Evolutionary conservation across 768 basidiomycete species (phyloP), one percentile per base, ranked within the genome.

Genomic region (Tulasnella sp.): DNA sequence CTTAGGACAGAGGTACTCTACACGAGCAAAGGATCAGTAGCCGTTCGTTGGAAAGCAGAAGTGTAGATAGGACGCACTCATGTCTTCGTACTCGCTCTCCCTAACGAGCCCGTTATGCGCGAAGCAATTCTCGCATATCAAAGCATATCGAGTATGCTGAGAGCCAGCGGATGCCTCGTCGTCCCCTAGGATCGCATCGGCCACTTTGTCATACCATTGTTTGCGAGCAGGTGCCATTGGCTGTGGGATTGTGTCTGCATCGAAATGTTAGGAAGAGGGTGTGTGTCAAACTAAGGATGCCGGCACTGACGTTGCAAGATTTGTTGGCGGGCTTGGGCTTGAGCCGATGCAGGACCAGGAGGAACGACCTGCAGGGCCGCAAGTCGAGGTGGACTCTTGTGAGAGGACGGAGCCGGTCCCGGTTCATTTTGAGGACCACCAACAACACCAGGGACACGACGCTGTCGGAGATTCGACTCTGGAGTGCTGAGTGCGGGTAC

Each of bases 111-210:
- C 92, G 62, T 95, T 95, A 68, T 94, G 92, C 21, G 81, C 72
- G 67, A 87, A 94, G 68, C 92, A 95, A 17, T 81, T 83, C 65
- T 84, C 82, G 71, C 92, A 95, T 49, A 95, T 93, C 51, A 94
- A 78, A 1, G 92, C 92, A 65, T 89, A 95, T 47, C 45, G 26
- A 10, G 58, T 58, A 78, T 77, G 32, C 67, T 80, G 60, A 24
- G 55, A 42, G 26, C 69, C 71, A 10, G 68, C 66, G 3, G 78
- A 73, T 27, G 72, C 73, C 23, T 86, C 85, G 50, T 87, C 86
- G 53, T 89, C 88, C 17, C 91, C 91, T 2, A 94, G 76, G 45
- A 95, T 74, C 3, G 85, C 85, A 68, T 94, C 92, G 0, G 90
- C 92, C 24, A 94, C 68, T 65, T 86, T 87, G 73, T 94, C 92